phyloP scores from a whole-genome alignment of 805 yeast species.

The Saccharomycopsis sp. region DNA sequence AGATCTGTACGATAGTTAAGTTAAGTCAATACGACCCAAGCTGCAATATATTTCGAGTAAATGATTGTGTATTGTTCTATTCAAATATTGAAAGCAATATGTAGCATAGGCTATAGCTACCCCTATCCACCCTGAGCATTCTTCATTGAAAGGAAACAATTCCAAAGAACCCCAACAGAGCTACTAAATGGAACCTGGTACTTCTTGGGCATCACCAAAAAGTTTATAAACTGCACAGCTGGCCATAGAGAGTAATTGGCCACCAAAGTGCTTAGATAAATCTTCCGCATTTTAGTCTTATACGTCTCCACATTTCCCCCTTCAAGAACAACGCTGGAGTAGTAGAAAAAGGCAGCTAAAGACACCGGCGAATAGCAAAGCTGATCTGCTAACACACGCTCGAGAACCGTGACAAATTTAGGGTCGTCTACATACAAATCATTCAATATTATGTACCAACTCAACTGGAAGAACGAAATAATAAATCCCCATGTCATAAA shows the following conservation, averaged over 20 bases:
- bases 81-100: constrained; percentile 8
- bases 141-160: constrained; percentile 80
- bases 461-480: constrained; percentile 75
- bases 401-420: constrained; percentile 73
- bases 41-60: neutral
- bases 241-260: constrained; percentile 77
- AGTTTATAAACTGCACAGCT: constrained; percentile 70
- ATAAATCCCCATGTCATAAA: constrained; percentile 85
- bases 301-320: constrained; percentile 61
- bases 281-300: constrained; percentile 51
- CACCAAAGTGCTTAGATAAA: constrained; percentile 62
- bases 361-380: constrained; percentile 84
- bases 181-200: constrained; percentile 90
- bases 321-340: constrained; percentile 77
- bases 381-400: constrained; percentile 87
- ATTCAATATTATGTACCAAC: constrained; percentile 84
- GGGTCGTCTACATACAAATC: constrained; percentile 73
- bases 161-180: constrained; percentile 86
- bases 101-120: neutral
- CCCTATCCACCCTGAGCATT: constrained; percentile 41
- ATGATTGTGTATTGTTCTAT: neutral
- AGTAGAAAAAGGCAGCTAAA: constrained; percentile 70
- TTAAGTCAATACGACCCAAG: neutral
- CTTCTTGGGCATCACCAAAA: constrained; percentile 58
- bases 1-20: too few relatives aligned